Conservation (phyloP, 345 rosid genomes). For the Bruguiera gymnorhiza region DNA sequence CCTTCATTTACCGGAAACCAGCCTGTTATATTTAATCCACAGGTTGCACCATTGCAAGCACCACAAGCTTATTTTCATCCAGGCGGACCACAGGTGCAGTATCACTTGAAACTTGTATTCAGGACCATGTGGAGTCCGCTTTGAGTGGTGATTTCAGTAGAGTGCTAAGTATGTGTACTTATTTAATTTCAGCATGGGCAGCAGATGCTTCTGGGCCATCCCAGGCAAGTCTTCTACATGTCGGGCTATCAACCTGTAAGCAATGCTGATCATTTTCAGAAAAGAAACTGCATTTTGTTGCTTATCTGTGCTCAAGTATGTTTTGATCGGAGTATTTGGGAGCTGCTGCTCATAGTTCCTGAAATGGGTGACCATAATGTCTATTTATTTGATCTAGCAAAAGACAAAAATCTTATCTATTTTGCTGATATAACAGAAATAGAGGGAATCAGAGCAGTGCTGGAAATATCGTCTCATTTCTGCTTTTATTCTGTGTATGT, state of each 20-base stretch:
- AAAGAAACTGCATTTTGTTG: not conserved
- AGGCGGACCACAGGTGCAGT: conserved; percentile 64
- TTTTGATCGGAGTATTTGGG: not conserved
- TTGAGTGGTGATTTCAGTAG: not conserved
- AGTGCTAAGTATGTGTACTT: conserved; percentile 12
- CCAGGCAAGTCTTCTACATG: conserved; percentile 60
- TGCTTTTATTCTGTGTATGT: not conserved
- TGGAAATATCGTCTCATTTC: not conserved
- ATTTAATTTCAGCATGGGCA: conserved; percentile 54
- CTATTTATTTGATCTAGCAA: too few species aligned
- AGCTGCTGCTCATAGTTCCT: too few species aligned
- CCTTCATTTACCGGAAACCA: conserved; percentile 60
- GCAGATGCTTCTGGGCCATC: conserved; percentile 60
- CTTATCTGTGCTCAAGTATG: too few species aligned
- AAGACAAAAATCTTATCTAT: too few species aligned
- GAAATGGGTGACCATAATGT: too few species aligned
- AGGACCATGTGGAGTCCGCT: not conserved
- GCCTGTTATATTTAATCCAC: conserved; percentile 59
- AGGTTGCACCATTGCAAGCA: conserved; percentile 49
- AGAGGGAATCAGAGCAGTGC: too few species aligned
- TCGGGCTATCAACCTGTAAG: conserved; percentile 68
- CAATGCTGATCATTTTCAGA: not conserved
- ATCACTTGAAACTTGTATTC: not conserved
- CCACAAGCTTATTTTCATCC: conserved; percentile 70
- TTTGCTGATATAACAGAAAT: too few species aligned